Conservation (phyloP, 306 rosid genomes). For the Biancaea sappan region DNA sequence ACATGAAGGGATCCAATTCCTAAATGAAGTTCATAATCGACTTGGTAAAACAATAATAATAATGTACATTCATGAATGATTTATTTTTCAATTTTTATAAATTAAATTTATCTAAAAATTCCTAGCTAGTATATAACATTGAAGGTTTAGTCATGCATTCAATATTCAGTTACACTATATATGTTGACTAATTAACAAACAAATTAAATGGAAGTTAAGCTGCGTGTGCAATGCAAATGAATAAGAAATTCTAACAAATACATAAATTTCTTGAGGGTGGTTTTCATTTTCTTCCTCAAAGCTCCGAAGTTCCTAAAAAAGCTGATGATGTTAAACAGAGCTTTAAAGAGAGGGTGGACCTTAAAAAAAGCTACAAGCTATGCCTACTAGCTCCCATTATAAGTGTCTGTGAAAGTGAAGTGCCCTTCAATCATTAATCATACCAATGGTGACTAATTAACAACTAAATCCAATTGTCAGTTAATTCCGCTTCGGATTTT, state of each 20-base stretch:
- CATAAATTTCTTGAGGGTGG: neutral
- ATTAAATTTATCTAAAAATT: no score
- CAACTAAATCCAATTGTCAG: neutral
- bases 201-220: no score
- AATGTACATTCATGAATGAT: no score
- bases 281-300: neutral
- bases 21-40: no score
- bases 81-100: no score
- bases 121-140: neutral
- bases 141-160: neutral
- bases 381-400: neutral
- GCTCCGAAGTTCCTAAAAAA: neutral
- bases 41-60: no score
- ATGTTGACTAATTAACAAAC: conserved; percentile 19
- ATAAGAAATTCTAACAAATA: neutral
- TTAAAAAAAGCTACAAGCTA: neutral
- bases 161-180: neutral
- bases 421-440: neutral
- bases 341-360: neutral
- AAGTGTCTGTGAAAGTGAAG: conserved; percentile 8
- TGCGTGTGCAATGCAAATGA: neutral
- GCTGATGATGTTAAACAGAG: neutral
- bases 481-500: no score
- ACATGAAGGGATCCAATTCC: no score
- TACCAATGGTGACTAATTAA: neutral